Conservation (phyloP, 2,329 filamentous ascomycete species). For the Colletotrichum liriopes region DNA sequence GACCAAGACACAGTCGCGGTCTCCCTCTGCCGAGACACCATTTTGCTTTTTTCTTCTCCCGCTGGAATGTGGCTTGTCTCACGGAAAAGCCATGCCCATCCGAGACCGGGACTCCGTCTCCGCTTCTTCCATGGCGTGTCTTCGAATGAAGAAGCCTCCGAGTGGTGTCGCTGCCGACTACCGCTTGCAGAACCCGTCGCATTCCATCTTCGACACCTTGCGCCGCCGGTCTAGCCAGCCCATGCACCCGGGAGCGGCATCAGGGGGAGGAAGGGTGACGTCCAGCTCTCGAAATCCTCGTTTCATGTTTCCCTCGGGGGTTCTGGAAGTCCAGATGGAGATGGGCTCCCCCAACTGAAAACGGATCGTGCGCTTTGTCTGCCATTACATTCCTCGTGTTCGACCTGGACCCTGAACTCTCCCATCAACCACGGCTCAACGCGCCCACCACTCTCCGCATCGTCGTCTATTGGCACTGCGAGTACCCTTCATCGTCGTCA, state of each 20-base stretch:
- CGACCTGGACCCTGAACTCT: neutral
- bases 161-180: neutral
- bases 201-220: neutral
- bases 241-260: neutral
- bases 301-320: neutral
- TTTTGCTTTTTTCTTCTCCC: constrained; percentile 1
- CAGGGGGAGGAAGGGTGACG: too few relatives aligned
- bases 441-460: neutral
- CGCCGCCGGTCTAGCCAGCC: neutral
- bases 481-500: constrained; percentile 32
- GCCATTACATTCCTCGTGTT: neutral
- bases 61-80: constrained; percentile 39
- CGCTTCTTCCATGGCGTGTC: neutral
- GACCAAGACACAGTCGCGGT: constrained; percentile 11
- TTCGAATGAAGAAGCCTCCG: neutral
- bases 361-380: neutral
- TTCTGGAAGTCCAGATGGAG: neutral
- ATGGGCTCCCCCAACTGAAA: neutral
- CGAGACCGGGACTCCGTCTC: constrained; percentile 20
- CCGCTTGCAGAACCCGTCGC: constrained; percentile 12
- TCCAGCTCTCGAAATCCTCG: neutral
- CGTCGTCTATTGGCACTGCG: constrained; percentile 26
- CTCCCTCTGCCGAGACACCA: constrained; percentile 24
- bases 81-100: neutral
- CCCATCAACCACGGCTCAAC: neutral